phyloP scores from a whole-genome alignment of 352 stramenopile species.

The Pythium sukuiense region DNA sequence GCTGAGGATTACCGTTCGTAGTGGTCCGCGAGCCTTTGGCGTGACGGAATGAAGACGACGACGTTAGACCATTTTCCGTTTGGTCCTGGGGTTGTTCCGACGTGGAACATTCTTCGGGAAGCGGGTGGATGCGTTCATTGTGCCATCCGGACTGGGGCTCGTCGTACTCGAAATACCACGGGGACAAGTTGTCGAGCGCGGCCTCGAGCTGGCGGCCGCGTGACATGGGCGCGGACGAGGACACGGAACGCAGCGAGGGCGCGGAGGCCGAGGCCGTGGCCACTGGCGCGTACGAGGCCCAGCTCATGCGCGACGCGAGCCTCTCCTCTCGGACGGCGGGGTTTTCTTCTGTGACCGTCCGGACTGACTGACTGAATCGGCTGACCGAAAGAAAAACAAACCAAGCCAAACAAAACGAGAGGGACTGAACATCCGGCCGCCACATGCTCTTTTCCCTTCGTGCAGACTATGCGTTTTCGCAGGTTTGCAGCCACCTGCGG shows the following conservation, averaged over 20 bases:
- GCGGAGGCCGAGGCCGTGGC: not conserved
- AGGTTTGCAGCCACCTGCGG: slow-evolving; percentile 2
- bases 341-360: slow-evolving; percentile 6
- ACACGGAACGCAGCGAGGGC: slow-evolving; percentile 4
- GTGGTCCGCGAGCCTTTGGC: not conserved
- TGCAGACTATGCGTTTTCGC: not conserved
- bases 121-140: slow-evolving; percentile 20
- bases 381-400: slow-evolving; percentile 8
- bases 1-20: not conserved
- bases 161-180: slow-evolving; percentile 62
- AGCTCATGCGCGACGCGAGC: slow-evolving; percentile 13
- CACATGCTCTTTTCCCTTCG: not conserved
- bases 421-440: slow-evolving; percentile 1
- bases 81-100: slow-evolving; percentile 8
- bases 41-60: not conserved
- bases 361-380: slow-evolving; percentile 25
- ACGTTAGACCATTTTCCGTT: not conserved
- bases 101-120: slow-evolving; percentile 20
- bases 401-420: not conserved
- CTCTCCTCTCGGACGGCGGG: not conserved
- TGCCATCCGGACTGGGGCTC: slow-evolving; percentile 30
- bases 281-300: slow-evolving; percentile 15
- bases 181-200: slow-evolving; percentile 61
- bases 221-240: slow-evolving; percentile 28
- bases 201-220: slow-evolving; percentile 67